phyloP scores from a whole-genome alignment of 208 protist genomes.

The Leishmania aethiopica region DNA sequence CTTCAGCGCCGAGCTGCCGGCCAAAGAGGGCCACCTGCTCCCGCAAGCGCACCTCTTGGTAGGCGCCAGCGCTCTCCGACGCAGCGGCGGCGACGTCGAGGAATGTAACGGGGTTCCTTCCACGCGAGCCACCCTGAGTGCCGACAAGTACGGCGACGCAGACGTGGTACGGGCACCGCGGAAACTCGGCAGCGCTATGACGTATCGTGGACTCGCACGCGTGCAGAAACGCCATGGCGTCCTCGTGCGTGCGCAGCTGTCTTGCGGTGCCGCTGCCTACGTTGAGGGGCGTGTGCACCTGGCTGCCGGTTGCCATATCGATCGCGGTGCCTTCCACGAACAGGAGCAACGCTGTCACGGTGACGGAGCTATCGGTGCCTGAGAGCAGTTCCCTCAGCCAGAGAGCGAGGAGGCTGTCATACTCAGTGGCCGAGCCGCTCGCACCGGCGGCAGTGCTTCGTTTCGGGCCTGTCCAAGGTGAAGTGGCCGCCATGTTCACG shows the following conservation, averaged over 20 bases:
- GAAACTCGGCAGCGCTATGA: background rate
- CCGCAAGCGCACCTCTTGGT: background rate
- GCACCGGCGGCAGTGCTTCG: background rate
- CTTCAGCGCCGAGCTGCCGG: background rate
- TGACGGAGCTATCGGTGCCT: background rate
- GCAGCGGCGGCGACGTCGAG: slow-evolving; percentile 16
- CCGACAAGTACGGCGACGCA: slow-evolving; percentile 15
- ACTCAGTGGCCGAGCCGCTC: background rate
- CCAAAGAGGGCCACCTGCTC: slow-evolving; percentile 19
- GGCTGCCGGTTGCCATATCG: slow-evolving; percentile 1
- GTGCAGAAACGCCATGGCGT: slow-evolving; percentile 7
- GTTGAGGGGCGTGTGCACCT: slow-evolving; percentile 1
- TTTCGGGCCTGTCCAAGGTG: background rate
- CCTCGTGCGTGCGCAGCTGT: slow-evolving; percentile 1
- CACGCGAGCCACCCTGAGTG: background rate
- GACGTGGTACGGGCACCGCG: slow-evolving; percentile 20
- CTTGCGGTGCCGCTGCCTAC: background rate
- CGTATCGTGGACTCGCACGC: slow-evolving; percentile 12
- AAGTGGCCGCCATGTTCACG: background rate
- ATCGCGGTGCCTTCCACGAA: slow-evolving; percentile 16
- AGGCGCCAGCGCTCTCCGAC: background rate
- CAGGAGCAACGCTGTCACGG: slow-evolving; percentile 7
- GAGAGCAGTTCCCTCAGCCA: slow-evolving; percentile 16
- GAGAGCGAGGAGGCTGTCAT: slow-evolving; percentile 24
- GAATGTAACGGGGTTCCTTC: slow-evolving; percentile 8